phyloP scores from a whole-genome alignment of 192 early-diverging fungal species.

The Backusella westeae region DNA sequence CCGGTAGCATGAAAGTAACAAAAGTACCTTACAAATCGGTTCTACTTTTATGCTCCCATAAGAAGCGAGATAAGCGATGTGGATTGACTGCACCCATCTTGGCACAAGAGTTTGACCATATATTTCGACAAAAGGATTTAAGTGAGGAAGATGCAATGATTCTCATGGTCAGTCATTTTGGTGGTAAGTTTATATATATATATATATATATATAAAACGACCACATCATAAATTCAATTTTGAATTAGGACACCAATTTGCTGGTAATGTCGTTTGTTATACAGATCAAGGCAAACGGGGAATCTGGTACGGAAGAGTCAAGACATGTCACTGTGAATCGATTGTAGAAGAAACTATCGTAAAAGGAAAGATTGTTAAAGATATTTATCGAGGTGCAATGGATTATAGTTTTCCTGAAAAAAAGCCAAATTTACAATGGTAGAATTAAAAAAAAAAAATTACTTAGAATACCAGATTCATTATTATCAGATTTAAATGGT shows the following conservation, averaged over 20 bases:
- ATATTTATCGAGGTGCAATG: slow-evolving; percentile 47
- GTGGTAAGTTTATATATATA: slow-evolving; percentile 42
- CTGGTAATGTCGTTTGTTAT: slow-evolving; percentile 51
- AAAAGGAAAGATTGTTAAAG: slow-evolving; percentile 40
- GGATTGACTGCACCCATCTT: slow-evolving; percentile 43
- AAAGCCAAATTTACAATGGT: slow-evolving; percentile 16
- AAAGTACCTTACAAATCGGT: slow-evolving; percentile 26
- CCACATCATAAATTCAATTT: background rate
- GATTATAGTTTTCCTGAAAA: slow-evolving; percentile 36
- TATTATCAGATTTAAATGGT: background rate
- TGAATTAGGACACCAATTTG: slow-evolving; percentile 44
- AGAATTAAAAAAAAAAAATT: background rate
- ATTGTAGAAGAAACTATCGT: slow-evolving; percentile 46
- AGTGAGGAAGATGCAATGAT: slow-evolving; percentile 25
- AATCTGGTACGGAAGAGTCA: slow-evolving; percentile 51
- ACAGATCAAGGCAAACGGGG: slow-evolving; percentile 35
- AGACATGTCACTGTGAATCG: slow-evolving; percentile 40
- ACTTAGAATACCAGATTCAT: background rate
- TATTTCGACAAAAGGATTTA: slow-evolving; percentile 39
- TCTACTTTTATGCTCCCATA: slow-evolving; percentile 48
- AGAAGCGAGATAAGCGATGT: slow-evolving; percentile 46
- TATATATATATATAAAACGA: background rate
- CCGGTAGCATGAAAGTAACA: background rate
- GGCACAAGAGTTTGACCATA: slow-evolving; percentile 38
- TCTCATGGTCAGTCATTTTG: slow-evolving; percentile 46